Conservation (phyloP, 176 grass and related monocot species). For the Secale cereale region DNA sequence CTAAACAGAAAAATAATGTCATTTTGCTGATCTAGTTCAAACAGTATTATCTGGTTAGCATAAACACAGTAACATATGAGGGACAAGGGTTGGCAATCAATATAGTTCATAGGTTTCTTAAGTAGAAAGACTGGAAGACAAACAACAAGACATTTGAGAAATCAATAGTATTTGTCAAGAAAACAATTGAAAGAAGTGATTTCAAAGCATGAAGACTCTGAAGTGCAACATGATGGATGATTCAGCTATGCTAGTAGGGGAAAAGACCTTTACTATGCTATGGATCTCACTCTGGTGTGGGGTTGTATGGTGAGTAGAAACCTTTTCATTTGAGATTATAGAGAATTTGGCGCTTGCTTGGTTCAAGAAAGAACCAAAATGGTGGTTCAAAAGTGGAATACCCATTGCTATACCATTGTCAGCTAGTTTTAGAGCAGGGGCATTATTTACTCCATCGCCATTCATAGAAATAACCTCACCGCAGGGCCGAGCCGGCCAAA, state of each 20-base stretch:
- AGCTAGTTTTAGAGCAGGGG: slow-evolving; percentile 92
- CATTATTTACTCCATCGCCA: slow-evolving; percentile 97
- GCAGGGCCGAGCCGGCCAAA: no score
- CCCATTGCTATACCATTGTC: slow-evolving; percentile 97
- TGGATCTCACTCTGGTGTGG: no score
- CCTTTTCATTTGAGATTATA: not conserved
- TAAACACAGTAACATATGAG: not conserved
- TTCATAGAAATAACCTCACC: slow-evolving; percentile 97
- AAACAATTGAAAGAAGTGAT: no score
- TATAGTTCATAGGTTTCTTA: not conserved
- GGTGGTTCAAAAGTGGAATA: slow-evolving; percentile 26
- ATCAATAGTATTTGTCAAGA: no score
- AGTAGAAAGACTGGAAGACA: no score
- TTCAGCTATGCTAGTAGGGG: no score
- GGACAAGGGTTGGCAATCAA: not conserved
- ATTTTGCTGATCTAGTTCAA: not conserved
- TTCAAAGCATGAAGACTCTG: no score
- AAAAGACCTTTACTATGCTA: no score
- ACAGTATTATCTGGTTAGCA: not conserved
- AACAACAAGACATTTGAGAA: no score
- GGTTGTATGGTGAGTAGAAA: not conserved
- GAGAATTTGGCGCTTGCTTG: not conserved
- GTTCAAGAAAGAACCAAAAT: not conserved
- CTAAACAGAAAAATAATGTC: not conserved
- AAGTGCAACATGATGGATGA: no score